Conservation (phyloP, 176 grass and related monocot genomes). For the Oryza glumipatula region DNA sequence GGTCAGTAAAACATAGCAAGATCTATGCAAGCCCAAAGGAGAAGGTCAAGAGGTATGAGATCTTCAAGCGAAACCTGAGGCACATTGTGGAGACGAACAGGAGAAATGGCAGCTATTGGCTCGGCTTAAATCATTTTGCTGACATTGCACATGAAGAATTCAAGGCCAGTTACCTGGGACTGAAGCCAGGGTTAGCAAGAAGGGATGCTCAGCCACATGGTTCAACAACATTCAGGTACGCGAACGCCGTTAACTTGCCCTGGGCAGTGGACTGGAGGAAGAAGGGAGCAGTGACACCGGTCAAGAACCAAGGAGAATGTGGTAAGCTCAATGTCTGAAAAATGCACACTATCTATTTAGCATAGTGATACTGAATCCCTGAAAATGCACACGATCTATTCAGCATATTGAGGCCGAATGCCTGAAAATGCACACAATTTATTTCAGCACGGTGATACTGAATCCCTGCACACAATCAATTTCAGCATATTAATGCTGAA, state of each 20-base stretch:
- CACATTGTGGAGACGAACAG: conserved; percentile 73
- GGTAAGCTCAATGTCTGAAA: conserved; percentile 43
- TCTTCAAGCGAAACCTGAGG: conserved; percentile 72
- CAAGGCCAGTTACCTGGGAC: conserved; percentile 57
- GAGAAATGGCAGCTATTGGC: conserved; percentile 68
- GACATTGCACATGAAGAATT: conserved; percentile 82
- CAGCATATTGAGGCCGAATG: background rate
- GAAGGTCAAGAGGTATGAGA: conserved; percentile 58
- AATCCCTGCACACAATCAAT: background rate
- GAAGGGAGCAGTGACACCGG: conserved; percentile 73
- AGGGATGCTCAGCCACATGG: background rate
- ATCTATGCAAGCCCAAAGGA: conserved; percentile 56
- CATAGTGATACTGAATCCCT: background rate
- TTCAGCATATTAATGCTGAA: background rate
- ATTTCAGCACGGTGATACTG: background rate
- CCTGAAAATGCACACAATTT: conserved; percentile 16
- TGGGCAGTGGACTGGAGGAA: conserved; percentile 76
- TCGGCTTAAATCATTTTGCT: conserved; percentile 75
- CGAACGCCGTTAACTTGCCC: conserved; percentile 46
- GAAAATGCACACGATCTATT: conserved; percentile 13
- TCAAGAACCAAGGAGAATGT: conserved; percentile 87
- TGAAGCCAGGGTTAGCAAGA: conserved; percentile 35
- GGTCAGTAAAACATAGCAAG: conserved; percentile 62
- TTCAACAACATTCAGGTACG: conserved; percentile 46
- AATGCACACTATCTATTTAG: background rate